A percentile compares a stretch with the other conserved stretches of the same genome.
Conservation (phyloP, 192 early-diverging fungal species). For the Coemansia sp. region DNA sequence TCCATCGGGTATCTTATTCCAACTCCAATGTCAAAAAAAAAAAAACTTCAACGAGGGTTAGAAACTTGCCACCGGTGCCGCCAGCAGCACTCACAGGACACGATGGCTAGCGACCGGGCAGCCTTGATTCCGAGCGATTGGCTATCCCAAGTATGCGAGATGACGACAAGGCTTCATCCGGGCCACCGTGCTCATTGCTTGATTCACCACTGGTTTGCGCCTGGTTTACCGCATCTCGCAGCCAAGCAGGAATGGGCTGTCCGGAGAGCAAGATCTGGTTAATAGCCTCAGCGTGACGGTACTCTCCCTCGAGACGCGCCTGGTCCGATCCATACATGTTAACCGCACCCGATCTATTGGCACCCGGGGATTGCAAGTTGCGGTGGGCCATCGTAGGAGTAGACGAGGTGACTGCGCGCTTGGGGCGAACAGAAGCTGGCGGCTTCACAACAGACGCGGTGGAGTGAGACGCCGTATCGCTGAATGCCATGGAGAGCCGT, state of each 20-base stretch:
- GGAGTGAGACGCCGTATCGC: slow-evolving; percentile 15
- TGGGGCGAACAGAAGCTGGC: slow-evolving; percentile 9
- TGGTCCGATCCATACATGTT: slow-evolving; percentile 45
- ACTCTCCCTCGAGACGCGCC: slow-evolving; percentile 39
- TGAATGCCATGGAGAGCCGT: slow-evolving; percentile 30
- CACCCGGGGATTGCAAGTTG: not conserved
- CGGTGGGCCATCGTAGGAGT: not conserved
- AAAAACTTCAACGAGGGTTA: not conserved
- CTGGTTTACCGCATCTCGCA: slow-evolving; percentile 47
- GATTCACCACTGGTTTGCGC: slow-evolving; percentile 7
- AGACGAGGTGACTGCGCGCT: slow-evolving; percentile 7
- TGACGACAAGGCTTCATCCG: not conserved
- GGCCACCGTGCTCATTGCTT: not conserved
- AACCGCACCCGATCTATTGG: not conserved
- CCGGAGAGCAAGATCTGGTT: slow-evolving; percentile 50
- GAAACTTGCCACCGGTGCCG: not conserved
- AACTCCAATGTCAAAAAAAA: not conserved
- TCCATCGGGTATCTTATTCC: not conserved
- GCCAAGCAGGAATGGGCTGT: slow-evolving; percentile 49
- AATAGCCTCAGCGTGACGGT: slow-evolving; percentile 51
- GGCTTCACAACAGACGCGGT: slow-evolving; percentile 7
- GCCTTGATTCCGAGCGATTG: not conserved
- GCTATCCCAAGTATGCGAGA: slow-evolving; percentile 2
- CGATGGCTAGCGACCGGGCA: not conserved
- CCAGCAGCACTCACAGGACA: not conserved